Evolutionary conservation across 139 green algal genomes (phyloP).

Genomic region (Picochlorum sp.): DNA sequence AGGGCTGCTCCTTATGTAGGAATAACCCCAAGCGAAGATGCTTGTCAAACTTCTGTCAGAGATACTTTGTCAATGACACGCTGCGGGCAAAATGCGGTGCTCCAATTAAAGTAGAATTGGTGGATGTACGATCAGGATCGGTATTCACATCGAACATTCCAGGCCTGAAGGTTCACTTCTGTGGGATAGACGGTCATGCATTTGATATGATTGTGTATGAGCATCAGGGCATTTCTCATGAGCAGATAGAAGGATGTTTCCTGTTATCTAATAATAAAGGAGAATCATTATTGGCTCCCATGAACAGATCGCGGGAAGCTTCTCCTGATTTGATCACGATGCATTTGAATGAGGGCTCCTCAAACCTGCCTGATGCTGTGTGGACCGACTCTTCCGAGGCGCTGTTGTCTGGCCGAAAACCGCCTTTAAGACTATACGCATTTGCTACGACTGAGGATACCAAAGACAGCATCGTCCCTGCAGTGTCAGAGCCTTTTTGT

Average conservation of each 20-base stretch:
- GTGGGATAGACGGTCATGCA: constrained; percentile 78
- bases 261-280: constrained; percentile 73
- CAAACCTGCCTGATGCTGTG: constrained; percentile 57
- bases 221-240: constrained; percentile 37
- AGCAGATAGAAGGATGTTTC: constrained; percentile 57
- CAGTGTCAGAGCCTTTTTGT: constrained; percentile 74
- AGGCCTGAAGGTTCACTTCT: constrained; percentile 63
- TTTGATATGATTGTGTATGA: constrained; percentile 59
- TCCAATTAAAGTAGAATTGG: constrained; percentile 73
- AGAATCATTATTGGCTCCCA: constrained; percentile 24
- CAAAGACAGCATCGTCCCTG: background rate
- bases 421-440: constrained; percentile 76
- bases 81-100: constrained; percentile 66
- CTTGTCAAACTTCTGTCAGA: constrained; percentile 61
- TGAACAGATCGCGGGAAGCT: constrained; percentile 10
- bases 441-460: constrained; percentile 12
- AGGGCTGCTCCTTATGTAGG: constrained; percentile 75
- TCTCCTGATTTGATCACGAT: constrained; percentile 21
- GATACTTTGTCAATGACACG: constrained; percentile 79
- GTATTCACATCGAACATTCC: constrained; percentile 55
- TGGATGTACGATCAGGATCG: constrained; percentile 60
- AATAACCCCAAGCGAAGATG: constrained; percentile 78
- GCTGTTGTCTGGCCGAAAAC: constrained; percentile 77
- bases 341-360: constrained; percentile 36
- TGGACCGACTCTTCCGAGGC: constrained; percentile 76